These are phyloP conservation scores for Ceratorhiza oryzae-sativae DNA, from an alignment of 1,284 basidiomycete species.

Conservation along the genomic window DNA sequence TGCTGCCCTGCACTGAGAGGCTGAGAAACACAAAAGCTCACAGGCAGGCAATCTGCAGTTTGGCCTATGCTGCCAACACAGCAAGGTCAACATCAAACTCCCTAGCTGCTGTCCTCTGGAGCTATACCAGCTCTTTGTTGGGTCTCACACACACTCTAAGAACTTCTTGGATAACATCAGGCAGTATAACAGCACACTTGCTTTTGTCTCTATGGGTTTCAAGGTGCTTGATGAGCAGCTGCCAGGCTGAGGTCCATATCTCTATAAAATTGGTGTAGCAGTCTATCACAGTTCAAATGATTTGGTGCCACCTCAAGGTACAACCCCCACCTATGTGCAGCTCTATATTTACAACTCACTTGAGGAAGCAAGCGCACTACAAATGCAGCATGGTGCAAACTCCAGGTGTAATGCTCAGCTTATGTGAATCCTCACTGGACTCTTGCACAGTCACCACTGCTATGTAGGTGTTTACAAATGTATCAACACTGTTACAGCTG, in stretches of 20 bases:
- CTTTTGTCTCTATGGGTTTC: constrained; percentile 23
- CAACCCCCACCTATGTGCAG: constrained; percentile 51
- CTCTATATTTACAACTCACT: constrained; percentile 53
- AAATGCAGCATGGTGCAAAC: constrained; percentile 45
- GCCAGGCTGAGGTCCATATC: constrained; percentile 47
- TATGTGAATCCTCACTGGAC: constrained; percentile 48
- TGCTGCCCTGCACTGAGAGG: background rate
- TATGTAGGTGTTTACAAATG: constrained; percentile 50
- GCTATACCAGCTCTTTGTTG: background rate
- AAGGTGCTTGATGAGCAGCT: background rate
- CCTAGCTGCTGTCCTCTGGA: background rate
- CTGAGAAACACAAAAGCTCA: background rate
- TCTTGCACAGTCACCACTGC: constrained; percentile 47
- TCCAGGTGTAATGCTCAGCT: constrained; percentile 43
- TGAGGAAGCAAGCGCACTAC: constrained; percentile 46
- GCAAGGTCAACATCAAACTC: background rate
- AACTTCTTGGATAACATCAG: constrained; percentile 23
- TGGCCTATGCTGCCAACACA: background rate
- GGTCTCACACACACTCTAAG: background rate
- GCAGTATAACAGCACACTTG: constrained; percentile 22
- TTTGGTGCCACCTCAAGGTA: constrained; percentile 46
- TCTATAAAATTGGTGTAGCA: constrained; percentile 53
- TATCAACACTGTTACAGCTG: constrained; percentile 46
- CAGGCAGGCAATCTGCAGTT: background rate
- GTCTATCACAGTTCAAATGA: constrained; percentile 52